Evolutionary conservation across 805 yeast species (phyloP).

Genomic region (Brettanomyces naardenensis): DNA sequence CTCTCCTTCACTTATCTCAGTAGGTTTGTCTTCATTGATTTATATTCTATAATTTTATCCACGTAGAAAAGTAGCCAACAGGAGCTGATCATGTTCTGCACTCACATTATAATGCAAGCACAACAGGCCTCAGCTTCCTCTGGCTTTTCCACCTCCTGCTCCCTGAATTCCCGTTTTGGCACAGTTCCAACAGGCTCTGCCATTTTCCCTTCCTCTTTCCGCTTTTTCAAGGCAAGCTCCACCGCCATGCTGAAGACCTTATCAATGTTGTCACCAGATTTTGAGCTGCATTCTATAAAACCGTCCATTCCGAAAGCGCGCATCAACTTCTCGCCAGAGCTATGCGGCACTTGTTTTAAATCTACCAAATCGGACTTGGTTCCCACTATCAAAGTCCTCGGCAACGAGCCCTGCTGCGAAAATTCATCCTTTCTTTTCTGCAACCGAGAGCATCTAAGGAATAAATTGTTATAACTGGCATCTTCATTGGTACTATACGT

Average conservation of each 20-base stretch:
- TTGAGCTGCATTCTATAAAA: slow-evolving; percentile 73
- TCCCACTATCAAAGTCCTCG: slow-evolving; percentile 49
- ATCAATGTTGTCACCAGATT: slow-evolving; percentile 67
- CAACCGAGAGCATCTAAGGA: slow-evolving; percentile 5
- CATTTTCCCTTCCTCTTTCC: not conserved
- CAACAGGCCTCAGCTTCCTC: too few relatives aligned
- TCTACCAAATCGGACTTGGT: slow-evolving; percentile 70
- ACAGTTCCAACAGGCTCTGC: too few relatives aligned
- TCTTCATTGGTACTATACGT: slow-evolving; percentile 40
- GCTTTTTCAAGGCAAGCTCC: slow-evolving; percentile 8
- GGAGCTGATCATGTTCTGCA: too few relatives aligned
- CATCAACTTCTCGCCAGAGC: slow-evolving; percentile 15
- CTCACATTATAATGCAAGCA: too few relatives aligned
- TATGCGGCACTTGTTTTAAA: slow-evolving; percentile 65
- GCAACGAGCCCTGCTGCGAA: slow-evolving; percentile 8
- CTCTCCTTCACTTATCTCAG: too few relatives aligned
- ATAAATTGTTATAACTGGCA: slow-evolving; percentile 8
- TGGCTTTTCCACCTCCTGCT: too few relatives aligned
- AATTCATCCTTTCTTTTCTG: slow-evolving; percentile 2
- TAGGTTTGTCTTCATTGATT: too few relatives aligned
- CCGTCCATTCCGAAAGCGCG: slow-evolving; percentile 23
- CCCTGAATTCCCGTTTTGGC: too few relatives aligned
- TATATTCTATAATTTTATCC: too few relatives aligned
- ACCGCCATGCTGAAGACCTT: slow-evolving; percentile 51
- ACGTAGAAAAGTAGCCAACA: too few relatives aligned